Percentiles rank a stretch among this genome's conserved stretches.
phyloP scores from a whole-genome alignment of 2,329 filamentous ascomycete species.

The Podosphaera fusca region DNA sequence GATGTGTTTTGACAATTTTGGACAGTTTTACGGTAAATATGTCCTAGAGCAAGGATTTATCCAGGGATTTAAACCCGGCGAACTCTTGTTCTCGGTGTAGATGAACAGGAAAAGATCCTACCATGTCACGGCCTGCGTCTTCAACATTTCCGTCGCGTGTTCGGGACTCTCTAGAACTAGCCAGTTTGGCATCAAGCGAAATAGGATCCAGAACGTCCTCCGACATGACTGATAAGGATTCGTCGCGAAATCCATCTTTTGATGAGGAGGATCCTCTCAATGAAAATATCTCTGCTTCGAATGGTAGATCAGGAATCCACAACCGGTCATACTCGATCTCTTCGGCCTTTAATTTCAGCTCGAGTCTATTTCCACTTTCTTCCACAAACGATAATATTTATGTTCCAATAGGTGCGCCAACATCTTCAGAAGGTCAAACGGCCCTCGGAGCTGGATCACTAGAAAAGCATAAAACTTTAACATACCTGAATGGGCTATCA shows the following conservation, averaged over 20 bases:
- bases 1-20: too few species aligned
- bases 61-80: neutral
- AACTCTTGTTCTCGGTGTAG: neutral
- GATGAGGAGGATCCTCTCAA: slow-evolving; percentile 66
- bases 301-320: slow-evolving; percentile 19
- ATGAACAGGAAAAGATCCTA: slow-evolving; percentile 1
- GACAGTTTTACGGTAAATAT: neutral
- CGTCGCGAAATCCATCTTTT: slow-evolving; percentile 76
- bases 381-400: slow-evolving; percentile 59
- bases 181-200: slow-evolving; percentile 74
- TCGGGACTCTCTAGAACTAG: slow-evolving; percentile 89
- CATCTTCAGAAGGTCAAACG: slow-evolving; percentile 30
- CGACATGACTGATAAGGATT: slow-evolving; percentile 41
- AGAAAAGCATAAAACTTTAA: slow-evolving; percentile 89
- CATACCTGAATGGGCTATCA: slow-evolving; percentile 79
- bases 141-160: slow-evolving; percentile 13
- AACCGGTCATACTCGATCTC: slow-evolving; percentile 67
- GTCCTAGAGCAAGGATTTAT: neutral
- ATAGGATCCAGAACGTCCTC: slow-evolving; percentile 38
- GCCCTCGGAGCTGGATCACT: slow-evolving; percentile 52
- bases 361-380: slow-evolving; percentile 76
- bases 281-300: slow-evolving; percentile 29
- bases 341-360: slow-evolving; percentile 88
- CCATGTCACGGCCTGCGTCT: slow-evolving; percentile 13
- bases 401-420: slow-evolving; percentile 61